These are phyloP conservation scores for Aquilaria yunnanensis DNA, from an alignment of 345 rosid genomes.

Conservation along the genomic window DNA sequence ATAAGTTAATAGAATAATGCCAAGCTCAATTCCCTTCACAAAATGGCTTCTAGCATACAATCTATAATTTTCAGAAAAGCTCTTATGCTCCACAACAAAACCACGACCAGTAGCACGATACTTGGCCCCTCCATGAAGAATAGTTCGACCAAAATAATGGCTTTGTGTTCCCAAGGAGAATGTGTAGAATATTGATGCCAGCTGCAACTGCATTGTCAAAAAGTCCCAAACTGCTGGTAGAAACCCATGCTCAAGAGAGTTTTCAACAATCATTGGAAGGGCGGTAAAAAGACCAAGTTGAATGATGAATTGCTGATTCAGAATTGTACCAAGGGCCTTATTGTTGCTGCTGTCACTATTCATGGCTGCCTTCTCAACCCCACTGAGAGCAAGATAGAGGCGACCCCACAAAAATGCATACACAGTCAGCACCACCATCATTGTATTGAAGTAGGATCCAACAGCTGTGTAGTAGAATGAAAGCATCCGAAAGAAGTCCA, in stretches of 20 bases:
- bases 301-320: conserved; percentile 81
- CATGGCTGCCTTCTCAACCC: conserved; percentile 47
- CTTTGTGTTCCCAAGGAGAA: conserved; percentile 84
- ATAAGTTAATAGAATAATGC: conserved; percentile 67
- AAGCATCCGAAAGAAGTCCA: conserved; percentile 85
- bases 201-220: conserved; percentile 78
- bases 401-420: conserved; percentile 84
- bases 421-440: conserved; percentile 65
- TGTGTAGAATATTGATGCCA: conserved; percentile 71
- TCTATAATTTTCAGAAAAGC: conserved; percentile 76
- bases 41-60: conserved; percentile 86
- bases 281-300: conserved; percentile 86
- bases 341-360: conserved; percentile 27
- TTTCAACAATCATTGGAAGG: conserved; percentile 82
- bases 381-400: conserved; percentile 82
- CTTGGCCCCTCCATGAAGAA: conserved; percentile 95
- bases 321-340: conserved; percentile 57
- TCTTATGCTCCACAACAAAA: conserved; percentile 80
- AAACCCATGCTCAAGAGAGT: conserved; percentile 83
- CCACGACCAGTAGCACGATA: conserved; percentile 94
- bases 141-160: conserved; percentile 84
- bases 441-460: conserved; percentile 68
- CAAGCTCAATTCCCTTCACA: conserved; percentile 84
- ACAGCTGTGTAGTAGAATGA: conserved; percentile 73
- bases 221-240: conserved; percentile 80